Evolutionary conservation across 2,329 filamentous ascomycete species (phyloP), one percentile per base, ranked within the genome.

Genomic region (Penicillium brasilianum): DNA sequence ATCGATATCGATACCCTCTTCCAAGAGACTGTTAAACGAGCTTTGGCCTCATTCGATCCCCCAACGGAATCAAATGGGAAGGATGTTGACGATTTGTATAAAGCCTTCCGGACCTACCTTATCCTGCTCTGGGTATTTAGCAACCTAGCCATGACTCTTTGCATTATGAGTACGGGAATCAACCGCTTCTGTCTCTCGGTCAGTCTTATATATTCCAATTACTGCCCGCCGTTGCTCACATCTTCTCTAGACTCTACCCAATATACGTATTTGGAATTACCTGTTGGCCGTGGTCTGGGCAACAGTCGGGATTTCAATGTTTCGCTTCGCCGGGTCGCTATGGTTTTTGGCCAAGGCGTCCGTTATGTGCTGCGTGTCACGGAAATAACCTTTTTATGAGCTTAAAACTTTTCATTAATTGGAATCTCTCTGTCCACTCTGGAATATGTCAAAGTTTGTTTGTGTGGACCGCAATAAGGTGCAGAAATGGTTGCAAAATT

Each of bases 1-100:
- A 93, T 95, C 73, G 93, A 97, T 82, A 97, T 98, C 73, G 94
- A 98, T 77, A 93, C 90, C 71, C 91, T 96, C 76, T 98, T 98
- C 72, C 93, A 97, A 97, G 85, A 90, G 68, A 97, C 93, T 0
- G 94, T 98, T 68, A 94, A 95, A 82, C 91, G 94, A 73, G 94
- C 93, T 48, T 82, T 98, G 63, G 88, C 88, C 63, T 92, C 93
- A 3, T 96, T 87, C 79, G 87, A 92, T 65, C 84, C 90, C 59
- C 88, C 85, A 6, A 85, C 88, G 61, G 91, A 96, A 77, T 80
- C 86, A 36, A 91, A 93, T 72, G 88, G 88, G 77, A 94, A 93
- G 82, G 91, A 92, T n/a, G 86, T 97, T 56, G 93, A 98, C 72
- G 94, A 98, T 77, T 95, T 92, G 34, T 98, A 98, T 87, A 97